Base-by-base conservation (phyloP, 2,329 filamentous ascomycete genomes). In the Monilinia laxa region DNA sequence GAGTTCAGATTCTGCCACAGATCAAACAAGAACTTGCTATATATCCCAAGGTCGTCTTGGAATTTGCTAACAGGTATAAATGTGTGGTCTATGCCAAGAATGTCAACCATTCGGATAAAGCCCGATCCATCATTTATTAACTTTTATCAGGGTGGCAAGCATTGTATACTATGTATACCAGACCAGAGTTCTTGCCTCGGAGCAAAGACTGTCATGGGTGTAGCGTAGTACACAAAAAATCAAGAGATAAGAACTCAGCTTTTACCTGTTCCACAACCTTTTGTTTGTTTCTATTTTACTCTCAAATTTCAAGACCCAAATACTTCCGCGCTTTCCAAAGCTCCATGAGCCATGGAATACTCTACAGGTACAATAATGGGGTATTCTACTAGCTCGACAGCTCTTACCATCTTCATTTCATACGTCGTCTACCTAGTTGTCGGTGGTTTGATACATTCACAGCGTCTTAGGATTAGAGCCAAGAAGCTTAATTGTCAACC, bases 401-500 rank as follows among this genome's bases (percentile, higher is more conserved):
- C 42, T 16, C 18, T 63, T 28, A 16, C 6, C 11, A 2, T 63
- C 23, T 12, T 60, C 2, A n/a, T 18, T 18, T 59, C 49, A 25
- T 66, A 66, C 10, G 14, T 31, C 20, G 5, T 62, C 11, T 63
- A 66, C 35, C 28, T 40, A 18, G 47, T 63, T 16, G 14, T 25
- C 25, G 16, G 40, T 20, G 31, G 18, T n/a, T 20, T 63, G 5
- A 25, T 49, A 6, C 35, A 38, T 11, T 65, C 71, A 16, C 69
- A 69, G 20, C 72, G 62, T 25, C 69, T 71, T 59, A 64, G 71
- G 16, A 49, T 62, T 4, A 69, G 66, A 65, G 71, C 73, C n/a
- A 71, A 69, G 40, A 65, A 73, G 55, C 69, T 74, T 35, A 68
- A 70, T 42, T 76, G 74, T 68, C 67, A 71, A 67, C 66, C 72